Base-by-base conservation (phyloP, 176 grass and related monocot species). In the Ananas comosus region DNA sequence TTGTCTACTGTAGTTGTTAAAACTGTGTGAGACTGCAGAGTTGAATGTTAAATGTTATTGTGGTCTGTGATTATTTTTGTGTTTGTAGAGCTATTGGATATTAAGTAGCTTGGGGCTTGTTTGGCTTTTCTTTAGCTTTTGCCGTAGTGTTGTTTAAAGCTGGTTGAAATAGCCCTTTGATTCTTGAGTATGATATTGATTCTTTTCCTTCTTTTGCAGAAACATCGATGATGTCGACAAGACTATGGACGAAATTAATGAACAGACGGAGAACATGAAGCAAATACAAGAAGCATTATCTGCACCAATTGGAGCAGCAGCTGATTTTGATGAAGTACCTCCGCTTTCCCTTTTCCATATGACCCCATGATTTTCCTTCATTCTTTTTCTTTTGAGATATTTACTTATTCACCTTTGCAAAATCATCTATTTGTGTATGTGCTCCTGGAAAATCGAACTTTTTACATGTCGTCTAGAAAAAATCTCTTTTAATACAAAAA, bases 161-260 rank as follows among this genome's bases (percentile, higher is more conserved):
- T 42, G 33, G 33, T 8, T 42, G 33, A 42, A 42, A 42, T 42
- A 42, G 4, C 33, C 33, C 33, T 42, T 42, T 42, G 33, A 42
- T 42, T 42, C 33, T 42, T 80, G 73, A 47, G 0, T 14, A 80
- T 68, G 58, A 42, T 42, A 18, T 9, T 61, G 16, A 22, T 61
- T 0, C 56, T 19, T 61, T 61, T 59, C 9, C 59, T 69, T 47
- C 73, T 82, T 73, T 54, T 72, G 9, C 83, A 96, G 92, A 71
- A 96, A 96, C 76, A 89, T 96, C 67, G 88, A 96, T 54, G 92
- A 96, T 52, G 86, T 96, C 33, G 92, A 96, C 74, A 89, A 96
- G 68, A 96, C 88, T 9, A 96, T 96, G 92, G 92, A 96, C 74
- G 92, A 92, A 84, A 96, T 96, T 53, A 96, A 96, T 85, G 92